These are phyloP conservation scores for Xylariaceae sp. DNA, from an alignment of 2,329 filamentous ascomycete species.

Conservation along the genomic window DNA sequence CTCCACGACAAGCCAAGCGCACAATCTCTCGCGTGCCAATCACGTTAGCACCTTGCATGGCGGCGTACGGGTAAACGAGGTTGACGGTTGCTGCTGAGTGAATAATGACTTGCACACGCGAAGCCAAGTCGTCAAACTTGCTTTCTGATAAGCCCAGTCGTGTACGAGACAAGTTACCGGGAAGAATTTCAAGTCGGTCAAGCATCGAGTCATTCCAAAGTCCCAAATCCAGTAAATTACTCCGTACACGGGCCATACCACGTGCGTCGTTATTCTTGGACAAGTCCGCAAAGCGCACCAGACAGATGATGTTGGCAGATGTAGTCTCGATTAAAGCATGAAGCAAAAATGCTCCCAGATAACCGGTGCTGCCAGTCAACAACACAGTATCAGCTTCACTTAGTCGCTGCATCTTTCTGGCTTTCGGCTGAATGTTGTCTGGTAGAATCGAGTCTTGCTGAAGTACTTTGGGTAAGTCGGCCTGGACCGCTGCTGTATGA, in stretches of 20 bases:
- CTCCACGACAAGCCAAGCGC: conserved; percentile 62
- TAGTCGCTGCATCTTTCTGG: conserved; percentile 52
- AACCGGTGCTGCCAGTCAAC: conserved; percentile 72
- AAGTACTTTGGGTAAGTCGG: conserved; percentile 67
- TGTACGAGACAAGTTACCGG: conserved; percentile 67
- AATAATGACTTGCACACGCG: conserved; percentile 66
- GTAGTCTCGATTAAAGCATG: conserved; percentile 65
- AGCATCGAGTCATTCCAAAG: conserved; percentile 74
- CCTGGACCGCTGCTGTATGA: conserved; percentile 69
- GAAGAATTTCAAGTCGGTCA: conserved; percentile 71
- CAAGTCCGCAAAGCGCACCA: conserved; percentile 69
- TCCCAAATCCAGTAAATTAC: conserved; percentile 73
- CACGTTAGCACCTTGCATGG: conserved; percentile 69
- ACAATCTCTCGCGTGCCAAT: conserved; percentile 74
- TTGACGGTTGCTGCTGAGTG: conserved; percentile 78
- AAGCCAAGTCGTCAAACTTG: conserved; percentile 61
- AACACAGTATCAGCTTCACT: conserved; percentile 66
- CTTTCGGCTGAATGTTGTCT: conserved; percentile 60
- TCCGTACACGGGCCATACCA: conserved; percentile 68
- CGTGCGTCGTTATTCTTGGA: conserved; percentile 59
- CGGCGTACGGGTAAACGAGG: conserved; percentile 76
- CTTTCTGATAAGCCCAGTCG: conserved; percentile 65
- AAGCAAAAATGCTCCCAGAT: conserved; percentile 71
- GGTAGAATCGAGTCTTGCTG: conserved; percentile 64
- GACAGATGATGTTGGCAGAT: conserved; percentile 64